These are phyloP conservation scores for Diaporthe sp. DNA, from an alignment of 2,329 filamentous ascomycete genomes.

Conservation along the genomic window DNA sequence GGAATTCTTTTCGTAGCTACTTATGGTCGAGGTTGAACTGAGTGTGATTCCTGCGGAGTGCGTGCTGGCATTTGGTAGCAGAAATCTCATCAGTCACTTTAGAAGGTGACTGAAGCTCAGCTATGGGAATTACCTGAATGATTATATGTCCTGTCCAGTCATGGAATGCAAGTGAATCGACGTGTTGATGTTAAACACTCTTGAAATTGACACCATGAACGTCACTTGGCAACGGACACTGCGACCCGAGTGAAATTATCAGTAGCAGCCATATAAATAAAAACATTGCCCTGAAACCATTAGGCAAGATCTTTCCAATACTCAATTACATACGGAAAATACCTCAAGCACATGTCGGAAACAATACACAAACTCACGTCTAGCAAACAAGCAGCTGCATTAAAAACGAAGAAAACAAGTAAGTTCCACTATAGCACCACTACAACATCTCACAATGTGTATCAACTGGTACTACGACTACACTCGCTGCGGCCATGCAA, in stretches of 20 bases:
- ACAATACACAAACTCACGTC: background rate
- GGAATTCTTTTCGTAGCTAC: too few relatives aligned
- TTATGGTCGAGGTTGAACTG: background rate
- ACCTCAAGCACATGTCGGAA: background rate
- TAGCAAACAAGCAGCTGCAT: background rate
- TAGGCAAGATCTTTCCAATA: background rate
- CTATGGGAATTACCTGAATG: background rate
- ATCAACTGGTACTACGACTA: background rate
- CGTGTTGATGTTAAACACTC: background rate
- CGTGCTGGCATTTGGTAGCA: background rate
- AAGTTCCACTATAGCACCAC: background rate
- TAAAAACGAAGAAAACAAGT: background rate
- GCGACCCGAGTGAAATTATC: background rate
- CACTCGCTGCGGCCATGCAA: background rate
- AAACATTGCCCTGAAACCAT: background rate
- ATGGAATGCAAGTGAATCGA: background rate
- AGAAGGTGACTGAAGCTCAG: background rate
- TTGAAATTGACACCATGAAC: background rate
- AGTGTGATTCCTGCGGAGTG: background rate
- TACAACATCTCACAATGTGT: background rate
- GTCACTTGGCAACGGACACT: background rate
- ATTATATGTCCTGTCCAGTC: background rate
- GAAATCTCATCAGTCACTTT: background rate
- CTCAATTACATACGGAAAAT: background rate
- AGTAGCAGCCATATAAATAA: background rate